Conservation (phyloP, 495 filamentous ascomycete species). For the Penicillium egyptiacum region DNA sequence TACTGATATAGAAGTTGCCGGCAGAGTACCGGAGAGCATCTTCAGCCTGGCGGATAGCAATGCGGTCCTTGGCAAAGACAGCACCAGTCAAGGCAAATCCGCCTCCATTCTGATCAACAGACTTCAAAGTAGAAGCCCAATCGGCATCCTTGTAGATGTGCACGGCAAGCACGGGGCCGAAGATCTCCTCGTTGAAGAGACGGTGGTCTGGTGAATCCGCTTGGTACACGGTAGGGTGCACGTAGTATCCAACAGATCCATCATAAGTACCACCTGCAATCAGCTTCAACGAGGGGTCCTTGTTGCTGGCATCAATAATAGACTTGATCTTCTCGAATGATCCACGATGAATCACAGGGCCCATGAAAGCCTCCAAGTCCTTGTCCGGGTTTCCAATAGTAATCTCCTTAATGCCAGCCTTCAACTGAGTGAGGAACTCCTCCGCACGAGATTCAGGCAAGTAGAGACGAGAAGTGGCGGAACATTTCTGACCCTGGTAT, state of each 20-base stretch:
- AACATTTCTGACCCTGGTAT: slow-evolving; percentile 90
- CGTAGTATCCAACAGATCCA: slow-evolving; percentile 64
- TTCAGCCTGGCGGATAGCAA: slow-evolving; percentile 67
- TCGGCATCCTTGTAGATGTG: slow-evolving; percentile 72
- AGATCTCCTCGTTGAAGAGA: slow-evolving; percentile 71
- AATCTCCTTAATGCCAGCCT: slow-evolving; percentile 37
- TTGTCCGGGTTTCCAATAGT: slow-evolving; percentile 59
- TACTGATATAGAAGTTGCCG: slow-evolving; percentile 83
- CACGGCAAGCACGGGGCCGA: slow-evolving; percentile 68
- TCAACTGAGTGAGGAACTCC: slow-evolving; percentile 58
- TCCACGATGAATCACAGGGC: slow-evolving; percentile 72
- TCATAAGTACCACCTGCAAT: slow-evolving; percentile 71
- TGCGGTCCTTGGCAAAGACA: slow-evolving; percentile 70
- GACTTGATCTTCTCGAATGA: slow-evolving; percentile 70
- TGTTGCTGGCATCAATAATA: slow-evolving; percentile 67
- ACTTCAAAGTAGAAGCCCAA: slow-evolving; percentile 52
- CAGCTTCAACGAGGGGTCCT: slow-evolving; percentile 61
- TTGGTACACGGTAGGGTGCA: slow-evolving; percentile 71
- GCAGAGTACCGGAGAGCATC: slow-evolving; percentile 72
- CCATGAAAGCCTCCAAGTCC: slow-evolving; percentile 66
- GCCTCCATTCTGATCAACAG: slow-evolving; percentile 56
- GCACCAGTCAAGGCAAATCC: slow-evolving; percentile 76
- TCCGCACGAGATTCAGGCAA: slow-evolving; percentile 65
- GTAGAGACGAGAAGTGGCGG: slow-evolving; percentile 75
- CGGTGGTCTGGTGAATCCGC: slow-evolving; percentile 60